Conservation (phyloP, 805 yeast species). For the Yamadazyma phyllophila region DNA sequence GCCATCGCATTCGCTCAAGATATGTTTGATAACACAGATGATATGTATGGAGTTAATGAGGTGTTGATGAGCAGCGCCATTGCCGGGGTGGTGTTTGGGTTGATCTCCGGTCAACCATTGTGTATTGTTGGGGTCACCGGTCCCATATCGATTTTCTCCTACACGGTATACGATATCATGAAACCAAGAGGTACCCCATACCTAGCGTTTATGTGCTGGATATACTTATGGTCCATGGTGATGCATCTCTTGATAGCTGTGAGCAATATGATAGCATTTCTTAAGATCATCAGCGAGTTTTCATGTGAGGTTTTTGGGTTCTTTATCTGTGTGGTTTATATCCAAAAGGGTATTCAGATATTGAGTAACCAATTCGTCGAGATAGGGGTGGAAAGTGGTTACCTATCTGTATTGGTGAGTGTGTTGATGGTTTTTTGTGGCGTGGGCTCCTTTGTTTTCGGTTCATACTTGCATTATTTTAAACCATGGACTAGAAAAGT, state of each 20-base stretch:
- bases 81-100: constrained; percentile 87
- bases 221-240: constrained; percentile 86
- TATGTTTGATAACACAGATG: constrained; percentile 88
- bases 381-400: constrained; percentile 50
- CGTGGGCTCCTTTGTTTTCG: constrained; percentile 54
- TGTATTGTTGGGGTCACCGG: constrained; percentile 98
- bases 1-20: constrained; percentile 97
- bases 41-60: constrained; percentile 90
- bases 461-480: constrained; percentile 60
- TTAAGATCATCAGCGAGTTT: constrained; percentile 71
- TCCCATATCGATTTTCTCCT: constrained; percentile 88
- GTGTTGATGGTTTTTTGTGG: constrained; percentile 79
- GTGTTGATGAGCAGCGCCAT: constrained; percentile 78
- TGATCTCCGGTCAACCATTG: constrained; percentile 85
- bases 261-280: constrained; percentile 61
- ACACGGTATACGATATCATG: constrained; percentile 78
- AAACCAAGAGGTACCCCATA: constrained; percentile 53
- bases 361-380: constrained; percentile 63
- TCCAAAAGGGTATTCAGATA: constrained; percentile 88
- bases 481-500: constrained; percentile 60
- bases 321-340: constrained; percentile 82
- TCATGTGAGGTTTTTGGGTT: constrained; percentile 94
- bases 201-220: constrained; percentile 95
- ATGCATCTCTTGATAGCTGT: constrained; percentile 74
- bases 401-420: constrained; percentile 71